Percentiles rank a stretch among this genome's conserved stretches.
Evolutionary conservation across 2,329 filamentous ascomycete species (phyloP).

Genomic region (Aspergillus uvarum): DNA sequence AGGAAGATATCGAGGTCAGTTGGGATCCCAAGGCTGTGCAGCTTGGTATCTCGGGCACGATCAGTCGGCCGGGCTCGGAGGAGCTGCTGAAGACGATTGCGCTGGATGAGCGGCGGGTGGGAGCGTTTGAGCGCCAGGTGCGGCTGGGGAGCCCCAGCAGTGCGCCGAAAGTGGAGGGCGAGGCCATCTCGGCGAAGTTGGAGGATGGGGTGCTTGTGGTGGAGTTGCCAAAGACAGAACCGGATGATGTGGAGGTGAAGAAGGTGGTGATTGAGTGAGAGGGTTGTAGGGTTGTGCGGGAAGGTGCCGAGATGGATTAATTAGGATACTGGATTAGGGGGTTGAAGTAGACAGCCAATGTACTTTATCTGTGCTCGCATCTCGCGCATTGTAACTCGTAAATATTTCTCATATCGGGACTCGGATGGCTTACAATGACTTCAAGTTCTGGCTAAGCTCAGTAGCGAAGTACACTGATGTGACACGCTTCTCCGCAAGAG

Average conservation of each 20-base stretch:
- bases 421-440: too few relatives aligned
- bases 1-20: conserved; percentile 4
- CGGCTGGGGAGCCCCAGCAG: neutral
- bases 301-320: too few relatives aligned
- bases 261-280: conserved; percentile 1
- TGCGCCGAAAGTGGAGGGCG: neutral
- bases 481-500: too few relatives aligned
- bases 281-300: too few relatives aligned
- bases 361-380: too few relatives aligned
- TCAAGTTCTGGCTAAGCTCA: too few relatives aligned
- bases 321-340: too few relatives aligned
- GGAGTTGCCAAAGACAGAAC: conserved; percentile 2
- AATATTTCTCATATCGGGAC: too few relatives aligned
- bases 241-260: conserved; percentile 4
- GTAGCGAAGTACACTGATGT: too few relatives aligned
- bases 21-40: conserved; percentile 6
- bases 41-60: neutral
- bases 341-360: too few relatives aligned
- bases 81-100: conserved; percentile 3
- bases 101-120: conserved; percentile 5
- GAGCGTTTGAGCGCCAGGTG: conserved; percentile 1
- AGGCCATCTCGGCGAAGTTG: conserved; percentile 2
- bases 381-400: too few relatives aligned
- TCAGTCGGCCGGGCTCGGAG: neutral
- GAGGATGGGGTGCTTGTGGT: conserved; percentile 3